These are phyloP conservation scores for Calonectria hongkongensis DNA, from an alignment of 2,329 filamentous ascomycete genomes.

Conservation along the genomic window DNA sequence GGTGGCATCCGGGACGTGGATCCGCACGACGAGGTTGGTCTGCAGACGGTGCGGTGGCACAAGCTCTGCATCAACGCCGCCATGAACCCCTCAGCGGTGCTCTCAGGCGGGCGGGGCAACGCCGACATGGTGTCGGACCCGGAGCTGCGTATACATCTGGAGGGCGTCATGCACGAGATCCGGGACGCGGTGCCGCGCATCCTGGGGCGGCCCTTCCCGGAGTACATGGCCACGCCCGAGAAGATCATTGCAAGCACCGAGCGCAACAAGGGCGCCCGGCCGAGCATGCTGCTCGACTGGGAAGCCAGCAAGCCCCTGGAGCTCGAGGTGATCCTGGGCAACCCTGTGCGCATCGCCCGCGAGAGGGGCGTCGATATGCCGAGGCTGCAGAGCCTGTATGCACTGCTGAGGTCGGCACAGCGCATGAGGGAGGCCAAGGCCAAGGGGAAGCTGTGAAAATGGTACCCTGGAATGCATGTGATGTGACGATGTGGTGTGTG, in stretches of 20 bases:
- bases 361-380: constrained; percentile 79
- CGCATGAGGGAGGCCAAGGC: constrained; percentile 62
- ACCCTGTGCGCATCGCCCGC: constrained; percentile 79
- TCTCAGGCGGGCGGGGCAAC: constrained; percentile 79
- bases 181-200: constrained; percentile 78
- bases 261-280: constrained; percentile 78
- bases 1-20: constrained; percentile 81
- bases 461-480: constrained; percentile 1
- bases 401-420: constrained; percentile 78
- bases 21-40: constrained; percentile 77
- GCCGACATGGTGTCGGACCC: constrained; percentile 79
- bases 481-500: constrained; percentile 12
- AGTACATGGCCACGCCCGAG: constrained; percentile 75
- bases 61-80: constrained; percentile 86
- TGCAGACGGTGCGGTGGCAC: constrained; percentile 84
- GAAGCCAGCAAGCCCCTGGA: constrained; percentile 80
- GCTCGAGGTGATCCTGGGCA: constrained; percentile 83
- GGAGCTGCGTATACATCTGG: constrained; percentile 77
- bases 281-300: constrained; percentile 83
- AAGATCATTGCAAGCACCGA: constrained; percentile 78
- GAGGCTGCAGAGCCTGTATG: constrained; percentile 80
- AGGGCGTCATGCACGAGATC: constrained; percentile 82
- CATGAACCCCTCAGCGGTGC: constrained; percentile 83
- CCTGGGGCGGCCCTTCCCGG: constrained; percentile 76
- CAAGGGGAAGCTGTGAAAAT: constrained; percentile 61